Evolutionary conservation across 371 early-diverging fungal genomes (phyloP).

Genomic region (Capillidium heterosporum): DNA sequence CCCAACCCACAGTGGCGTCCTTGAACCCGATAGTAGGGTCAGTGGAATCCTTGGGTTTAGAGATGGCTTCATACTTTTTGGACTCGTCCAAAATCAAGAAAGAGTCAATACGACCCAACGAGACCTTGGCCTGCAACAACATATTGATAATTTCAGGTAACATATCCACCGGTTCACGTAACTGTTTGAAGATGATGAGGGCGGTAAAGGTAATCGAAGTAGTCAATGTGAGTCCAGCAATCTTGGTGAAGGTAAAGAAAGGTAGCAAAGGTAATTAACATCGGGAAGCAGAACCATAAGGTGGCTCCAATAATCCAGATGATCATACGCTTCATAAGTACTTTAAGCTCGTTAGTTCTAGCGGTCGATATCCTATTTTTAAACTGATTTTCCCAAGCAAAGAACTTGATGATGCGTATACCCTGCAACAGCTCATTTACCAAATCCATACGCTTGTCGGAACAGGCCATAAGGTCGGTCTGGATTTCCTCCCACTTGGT

Average conservation of each 20-base stretch:
- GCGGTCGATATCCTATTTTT: conserved; percentile 23
- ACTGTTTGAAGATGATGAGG: conserved; percentile 28
- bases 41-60: conserved; percentile 5
- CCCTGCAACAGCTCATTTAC: conserved; percentile 34
- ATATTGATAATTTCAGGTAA: conserved; percentile 33
- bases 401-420: conserved; percentile 49
- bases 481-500: conserved; percentile 19
- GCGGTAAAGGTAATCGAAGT: conserved; percentile 41
- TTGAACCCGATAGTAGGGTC: conserved; percentile 25
- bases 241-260: conserved; percentile 34
- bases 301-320: conserved; percentile 22
- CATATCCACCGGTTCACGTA: conserved; percentile 31
- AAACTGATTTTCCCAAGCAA: conserved; percentile 44
- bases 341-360: conserved; percentile 26
- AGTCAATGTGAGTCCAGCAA: conserved; percentile 30
- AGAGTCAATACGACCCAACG: conserved; percentile 26
- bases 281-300: conserved; percentile 25
- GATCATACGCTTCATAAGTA: conserved; percentile 17
- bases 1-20: conserved; percentile 25
- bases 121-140: conserved; percentile 26
- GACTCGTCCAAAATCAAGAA: conserved; percentile 32
- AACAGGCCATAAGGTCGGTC: conserved; percentile 11
- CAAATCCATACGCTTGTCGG: conserved; percentile 23
- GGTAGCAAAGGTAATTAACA: conserved; percentile 28
- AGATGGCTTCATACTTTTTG: conserved; percentile 10